A percentile compares a stretch with the other conserved stretches of the same genome.
These are phyloP conservation scores for Aotearoamyces nothofagi DNA, from an alignment of 2,329 filamentous ascomycete species.

Conservation along the genomic window DNA sequence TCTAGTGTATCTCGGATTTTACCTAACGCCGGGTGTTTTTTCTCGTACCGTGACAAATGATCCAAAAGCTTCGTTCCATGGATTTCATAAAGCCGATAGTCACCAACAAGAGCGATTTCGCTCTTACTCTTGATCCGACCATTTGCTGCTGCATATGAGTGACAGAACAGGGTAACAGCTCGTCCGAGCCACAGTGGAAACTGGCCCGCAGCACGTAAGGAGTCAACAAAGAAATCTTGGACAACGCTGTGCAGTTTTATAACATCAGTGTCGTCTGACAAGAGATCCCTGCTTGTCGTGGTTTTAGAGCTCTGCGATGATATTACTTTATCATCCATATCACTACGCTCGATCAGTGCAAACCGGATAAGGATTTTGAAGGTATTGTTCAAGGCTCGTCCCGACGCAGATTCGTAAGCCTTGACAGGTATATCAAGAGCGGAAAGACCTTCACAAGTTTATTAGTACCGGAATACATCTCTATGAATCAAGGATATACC, in stretches of 20 bases:
- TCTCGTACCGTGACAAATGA: constrained; percentile 25
- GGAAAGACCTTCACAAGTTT: constrained; percentile 22
- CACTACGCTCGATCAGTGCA: constrained; percentile 34
- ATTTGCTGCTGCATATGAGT: constrained; percentile 31
- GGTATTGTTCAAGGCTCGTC: constrained; percentile 25
- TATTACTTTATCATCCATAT: constrained; percentile 20
- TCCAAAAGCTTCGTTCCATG: constrained; percentile 31
- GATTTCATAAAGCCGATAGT: constrained; percentile 35
- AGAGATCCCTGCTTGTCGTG: constrained; percentile 26
- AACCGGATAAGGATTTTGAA: constrained; percentile 34
- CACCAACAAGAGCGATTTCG: constrained; percentile 30
- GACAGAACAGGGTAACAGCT: constrained; percentile 31
- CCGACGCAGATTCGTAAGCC: constrained; percentile 21
- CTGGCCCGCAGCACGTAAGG: constrained; percentile 23
- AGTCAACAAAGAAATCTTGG: constrained; percentile 35
- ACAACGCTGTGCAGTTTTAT: constrained; percentile 35
- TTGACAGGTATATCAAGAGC: constrained; percentile 32
- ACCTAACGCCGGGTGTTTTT: constrained; percentile 17
- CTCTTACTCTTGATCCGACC: constrained; percentile 25
- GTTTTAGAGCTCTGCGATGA: constrained; percentile 18
- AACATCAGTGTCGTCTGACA: constrained; percentile 31
- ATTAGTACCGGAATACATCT: constrained; percentile 3
- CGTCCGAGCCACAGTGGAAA: constrained; percentile 32
- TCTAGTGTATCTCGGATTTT: constrained; percentile 21
- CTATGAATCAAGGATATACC: constrained; percentile 5